Conservation (phyloP, 2,329 filamentous ascomycete species). For the Elsinoe batatas region DNA sequence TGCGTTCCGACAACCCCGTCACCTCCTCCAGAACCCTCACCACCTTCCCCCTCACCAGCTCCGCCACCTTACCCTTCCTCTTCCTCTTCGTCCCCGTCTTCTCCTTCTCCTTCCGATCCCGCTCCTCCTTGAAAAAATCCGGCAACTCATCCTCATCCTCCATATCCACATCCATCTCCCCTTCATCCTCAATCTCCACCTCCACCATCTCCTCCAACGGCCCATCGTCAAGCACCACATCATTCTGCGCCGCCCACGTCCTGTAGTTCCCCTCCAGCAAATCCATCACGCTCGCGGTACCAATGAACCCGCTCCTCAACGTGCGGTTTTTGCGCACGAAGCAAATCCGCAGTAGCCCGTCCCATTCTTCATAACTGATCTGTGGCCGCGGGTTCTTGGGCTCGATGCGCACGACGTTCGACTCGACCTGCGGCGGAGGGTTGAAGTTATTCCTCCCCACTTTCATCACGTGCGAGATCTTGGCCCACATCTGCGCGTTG, state of each 20-base stretch:
- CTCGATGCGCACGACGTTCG: conserved; percentile 78
- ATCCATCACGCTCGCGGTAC: conserved; percentile 67
- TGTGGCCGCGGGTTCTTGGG: conserved; percentile 77
- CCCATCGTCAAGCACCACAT: conserved; percentile 65
- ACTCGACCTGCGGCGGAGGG: conserved; percentile 86
- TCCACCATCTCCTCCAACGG: conserved; percentile 38
- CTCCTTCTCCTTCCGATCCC: conserved; percentile 47
- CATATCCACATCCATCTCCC: conserved; percentile 40
- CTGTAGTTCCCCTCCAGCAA: conserved; percentile 84
- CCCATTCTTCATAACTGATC: conserved; percentile 91
- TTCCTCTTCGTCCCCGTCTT: conserved; percentile 45
- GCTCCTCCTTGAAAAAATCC: conserved; percentile 67
- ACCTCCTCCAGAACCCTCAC: conserved; percentile 71
- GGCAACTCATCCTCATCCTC: conserved; percentile 64
- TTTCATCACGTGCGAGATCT: conserved; percentile 69
- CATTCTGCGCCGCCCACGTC: conserved; percentile 80
- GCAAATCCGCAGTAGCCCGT: conserved; percentile 71
- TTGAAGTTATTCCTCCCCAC: conserved; percentile 96
- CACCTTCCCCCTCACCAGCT: conserved; percentile 80
- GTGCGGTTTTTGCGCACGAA: conserved; percentile 91
- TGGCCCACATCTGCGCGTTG: conserved; percentile 87
- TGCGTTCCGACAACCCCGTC: conserved; percentile 69
- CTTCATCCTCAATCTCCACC: conserved; percentile 29
- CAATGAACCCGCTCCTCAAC: conserved; percentile 68
- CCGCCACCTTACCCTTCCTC: conserved; percentile 68